Evolutionary conservation across 495 filamentous ascomycete genomes (phyloP), one percentile per base, ranked within the genome.

Genomic region (Cercophora sp.): DNA sequence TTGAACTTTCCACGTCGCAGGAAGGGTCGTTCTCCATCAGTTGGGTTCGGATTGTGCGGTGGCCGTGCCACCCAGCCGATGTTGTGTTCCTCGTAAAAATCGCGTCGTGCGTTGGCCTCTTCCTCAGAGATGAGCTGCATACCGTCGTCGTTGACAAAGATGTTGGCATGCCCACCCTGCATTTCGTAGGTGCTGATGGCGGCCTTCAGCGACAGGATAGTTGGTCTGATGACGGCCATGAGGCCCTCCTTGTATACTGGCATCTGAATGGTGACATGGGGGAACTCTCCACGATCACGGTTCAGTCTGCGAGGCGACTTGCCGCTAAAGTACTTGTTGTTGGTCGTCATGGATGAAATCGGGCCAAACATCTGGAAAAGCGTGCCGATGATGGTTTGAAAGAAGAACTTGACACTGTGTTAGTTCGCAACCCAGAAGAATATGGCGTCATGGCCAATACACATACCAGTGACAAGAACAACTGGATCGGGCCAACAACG

Each of bases 201-300:
- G 19, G 74, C 74, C 55, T 84, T 83, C 41, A 87, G 64, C 1
- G 81, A 84, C 11, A 68, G 66, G 41, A 87, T 73, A 0, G 84
- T 85, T 3, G 84, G 83, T 47, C 72, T 70, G 47, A 87, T 85
- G 61, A 85, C 83, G 20, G 70, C 69, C 18, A 65, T 65, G 4
- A 89, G 70, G 36, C 85, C 83, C 65, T 89, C 86, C 59, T 86
- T 89, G 70, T 87, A 89, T 1, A 89, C 84, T 5, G 85, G 85
- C 72, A 82, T 83, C 64, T 89, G 85, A 52, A 88, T 85, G 4
- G 85, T 88, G 31, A 89, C 74, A 59, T 88, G 85, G 5, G 85
- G 85, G 18, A 86, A 69, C 10, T 41, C 35, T 27, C 65, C 58
- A 8, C 52, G 26, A 16, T 70, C 66, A 20, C 74, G 68, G 48